Base-by-base conservation (phyloP, 495 filamentous ascomycete species). In the Xanthoparmelia taractica region DNA sequence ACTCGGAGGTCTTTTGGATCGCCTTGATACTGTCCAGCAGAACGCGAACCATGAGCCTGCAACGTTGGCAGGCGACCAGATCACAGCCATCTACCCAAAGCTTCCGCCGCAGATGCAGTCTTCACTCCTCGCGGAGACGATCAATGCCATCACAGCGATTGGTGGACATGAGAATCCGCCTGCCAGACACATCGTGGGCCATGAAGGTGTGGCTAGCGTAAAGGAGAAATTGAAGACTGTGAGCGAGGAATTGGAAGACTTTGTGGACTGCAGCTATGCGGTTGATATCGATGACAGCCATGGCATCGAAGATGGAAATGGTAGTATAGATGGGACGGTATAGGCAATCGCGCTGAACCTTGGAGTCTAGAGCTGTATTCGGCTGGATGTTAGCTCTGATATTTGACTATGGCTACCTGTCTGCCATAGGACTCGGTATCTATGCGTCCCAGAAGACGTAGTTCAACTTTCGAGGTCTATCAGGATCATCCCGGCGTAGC, bases 201-300 rank as follows among this genome's bases (percentile, higher is more conserved):
- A 89, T 68, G 94, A 97, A 72, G 92, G 90, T 13, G 87, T 92
- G 38, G 83, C 87, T 8, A 87, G 85, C 36, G 92, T 98, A 25
- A 96, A 95, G 68, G 94, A 97, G 78, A 97, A 96, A 76, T 76
- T 98, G 59, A 96, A 95, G 79, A 97, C 91, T 27, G 88, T 96
- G 2, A 95, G 90, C 59, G 92, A 97, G 71, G 94, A 97, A 75
- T 70, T 97, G 45, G 94, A 97, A 72, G 94, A 97, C 63, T 97
- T 97, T 75, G 86, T 96, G 37, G 90, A 94, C 67, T 87, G 89
- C 29, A 96, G 91, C 65, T 81, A 87, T 65, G 87, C 87, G 1
- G 91, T 92, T 41, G 92, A 94, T 72, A 88, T 92, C 68, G 84
- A 82, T 37, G 79, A 76, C 63, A 77, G 33, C 27, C 67, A 70